Conservation (phyloP, 108 stramenopile species). For the Heterococcus sp. region DNA sequence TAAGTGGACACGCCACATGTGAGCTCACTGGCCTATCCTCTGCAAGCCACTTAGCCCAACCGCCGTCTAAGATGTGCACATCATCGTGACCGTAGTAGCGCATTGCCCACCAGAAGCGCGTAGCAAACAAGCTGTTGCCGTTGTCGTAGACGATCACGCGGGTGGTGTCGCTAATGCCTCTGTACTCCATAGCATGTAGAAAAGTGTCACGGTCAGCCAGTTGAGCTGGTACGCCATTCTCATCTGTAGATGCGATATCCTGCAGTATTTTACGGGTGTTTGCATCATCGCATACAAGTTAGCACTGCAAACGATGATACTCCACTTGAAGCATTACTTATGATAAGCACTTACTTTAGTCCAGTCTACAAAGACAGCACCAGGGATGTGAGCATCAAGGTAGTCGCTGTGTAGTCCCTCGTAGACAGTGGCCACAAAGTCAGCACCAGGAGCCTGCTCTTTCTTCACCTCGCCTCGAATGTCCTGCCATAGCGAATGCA, state of each 20-base stretch:
- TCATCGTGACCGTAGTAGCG: constrained; percentile 1
- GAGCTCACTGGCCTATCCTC: constrained; percentile 18
- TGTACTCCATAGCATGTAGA: constrained; percentile 15
- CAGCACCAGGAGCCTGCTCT: constrained; percentile 8
- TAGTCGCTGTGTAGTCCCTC: constrained; percentile 37
- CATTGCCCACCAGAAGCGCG: constrained; percentile 51
- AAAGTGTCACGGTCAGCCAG: constrained; percentile 9
- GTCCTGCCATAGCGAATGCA: neutral
- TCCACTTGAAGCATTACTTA: no score
- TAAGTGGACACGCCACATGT: constrained; percentile 39
- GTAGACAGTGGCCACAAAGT: constrained; percentile 30
- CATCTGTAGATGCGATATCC: constrained; percentile 43
- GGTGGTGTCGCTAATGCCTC: constrained; percentile 12
- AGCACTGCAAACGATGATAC: no score
- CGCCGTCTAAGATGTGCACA: constrained; percentile 6
- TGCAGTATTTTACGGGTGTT: neutral
- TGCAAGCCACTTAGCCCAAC: constrained; percentile 47
- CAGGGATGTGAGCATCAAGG: constrained; percentile 37
- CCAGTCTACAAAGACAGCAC: constrained; percentile 41
- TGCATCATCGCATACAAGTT: no score
- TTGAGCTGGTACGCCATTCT: constrained; percentile 36
- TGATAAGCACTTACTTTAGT: constrained; percentile 36
- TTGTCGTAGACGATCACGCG: constrained; percentile 47
- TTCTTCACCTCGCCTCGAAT: constrained; percentile 30
- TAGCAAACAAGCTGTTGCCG: constrained; percentile 40